Percentiles rank a stretch among this genome's conserved stretches.
phyloP scores from a whole-genome alignment of 371 early-diverging fungal species.

The Mortierella sp. region DNA sequence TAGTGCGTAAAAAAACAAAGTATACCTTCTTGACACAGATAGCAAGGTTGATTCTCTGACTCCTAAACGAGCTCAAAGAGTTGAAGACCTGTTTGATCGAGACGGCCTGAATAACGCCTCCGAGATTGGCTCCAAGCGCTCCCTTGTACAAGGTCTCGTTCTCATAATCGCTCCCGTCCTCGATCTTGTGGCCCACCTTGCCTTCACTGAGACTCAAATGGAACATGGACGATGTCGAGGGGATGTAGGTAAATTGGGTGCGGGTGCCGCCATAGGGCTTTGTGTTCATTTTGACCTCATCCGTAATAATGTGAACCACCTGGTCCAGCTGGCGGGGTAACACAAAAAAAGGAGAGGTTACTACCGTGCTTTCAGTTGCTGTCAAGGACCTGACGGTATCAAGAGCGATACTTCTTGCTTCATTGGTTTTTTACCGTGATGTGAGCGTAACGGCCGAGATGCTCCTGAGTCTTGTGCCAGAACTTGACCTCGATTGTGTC shows the following conservation, averaged over 20 bases:
- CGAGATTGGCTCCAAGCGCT: slow-evolving; percentile 35
- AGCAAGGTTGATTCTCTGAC: slow-evolving; percentile 31
- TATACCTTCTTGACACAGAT: slow-evolving; percentile 40
- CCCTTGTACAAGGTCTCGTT: slow-evolving; percentile 22
- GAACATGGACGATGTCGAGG: slow-evolving; percentile 38
- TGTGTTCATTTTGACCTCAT: slow-evolving; percentile 44
- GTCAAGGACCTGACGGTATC: neutral
- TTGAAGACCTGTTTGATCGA: slow-evolving; percentile 30
- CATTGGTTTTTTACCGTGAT: slow-evolving; percentile 24
- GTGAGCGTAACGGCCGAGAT: slow-evolving; percentile 23
- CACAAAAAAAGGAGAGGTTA: neutral
- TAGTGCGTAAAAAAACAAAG: neutral
- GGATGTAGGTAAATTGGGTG: neutral
- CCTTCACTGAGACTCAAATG: slow-evolving; percentile 36
- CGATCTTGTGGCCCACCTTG: slow-evolving; percentile 43
- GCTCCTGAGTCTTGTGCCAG: slow-evolving; percentile 53
- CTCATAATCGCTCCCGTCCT: slow-evolving; percentile 29
- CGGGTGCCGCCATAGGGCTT: neutral
- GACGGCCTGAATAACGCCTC: slow-evolving; percentile 27
- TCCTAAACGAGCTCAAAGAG: slow-evolving; percentile 2
- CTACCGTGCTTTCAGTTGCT: neutral
- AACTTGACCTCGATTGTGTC: slow-evolving; percentile 51
- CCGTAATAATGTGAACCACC: slow-evolving; percentile 49
- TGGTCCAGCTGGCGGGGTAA: slow-evolving; percentile 37
- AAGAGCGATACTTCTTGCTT: neutral